Conservation (phyloP, 371 early-diverging fungal genomes). For the Chytridium lagenaria region DNA sequence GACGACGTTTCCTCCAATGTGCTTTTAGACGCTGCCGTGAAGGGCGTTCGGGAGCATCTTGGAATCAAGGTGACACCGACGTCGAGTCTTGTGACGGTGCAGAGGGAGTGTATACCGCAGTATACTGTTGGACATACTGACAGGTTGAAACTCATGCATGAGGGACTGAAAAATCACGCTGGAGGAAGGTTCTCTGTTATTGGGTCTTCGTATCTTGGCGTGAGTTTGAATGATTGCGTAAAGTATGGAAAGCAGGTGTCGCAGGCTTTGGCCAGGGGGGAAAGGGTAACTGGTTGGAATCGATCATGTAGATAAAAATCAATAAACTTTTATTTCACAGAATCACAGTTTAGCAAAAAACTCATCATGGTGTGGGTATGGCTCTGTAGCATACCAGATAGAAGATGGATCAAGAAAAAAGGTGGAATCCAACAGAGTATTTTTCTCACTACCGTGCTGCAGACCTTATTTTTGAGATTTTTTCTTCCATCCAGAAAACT, state of each 20-base stretch:
- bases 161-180: slow-evolving; percentile 55
- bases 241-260: slow-evolving; percentile 71
- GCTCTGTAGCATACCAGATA: too few relatives aligned
- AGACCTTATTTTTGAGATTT: too few relatives aligned
- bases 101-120: slow-evolving; percentile 88
- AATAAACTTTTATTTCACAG: too few relatives aligned
- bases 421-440: too few relatives aligned
- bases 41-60: slow-evolving; percentile 30
- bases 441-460: too few relatives aligned
- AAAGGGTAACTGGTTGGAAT: slow-evolving; percentile 57
- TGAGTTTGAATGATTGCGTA: slow-evolving; percentile 88
- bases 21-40: slow-evolving; percentile 29
- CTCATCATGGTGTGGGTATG: too few relatives aligned
- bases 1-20: slow-evolving; percentile 19
- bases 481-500: too few relatives aligned
- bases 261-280: background rate
- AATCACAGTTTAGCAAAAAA: too few relatives aligned
- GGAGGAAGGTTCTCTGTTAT: slow-evolving; percentile 68
- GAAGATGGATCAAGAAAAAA: too few relatives aligned
- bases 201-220: slow-evolving; percentile 85
- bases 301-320: background rate
- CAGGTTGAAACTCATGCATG: slow-evolving; percentile 67
- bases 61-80: slow-evolving; percentile 53
- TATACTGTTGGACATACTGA: slow-evolving; percentile 82
- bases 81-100: slow-evolving; percentile 61